Evolutionary conservation across 495 filamentous ascomycete genomes (phyloP).

Genomic region (Aspergillus sclerotioniger): DNA sequence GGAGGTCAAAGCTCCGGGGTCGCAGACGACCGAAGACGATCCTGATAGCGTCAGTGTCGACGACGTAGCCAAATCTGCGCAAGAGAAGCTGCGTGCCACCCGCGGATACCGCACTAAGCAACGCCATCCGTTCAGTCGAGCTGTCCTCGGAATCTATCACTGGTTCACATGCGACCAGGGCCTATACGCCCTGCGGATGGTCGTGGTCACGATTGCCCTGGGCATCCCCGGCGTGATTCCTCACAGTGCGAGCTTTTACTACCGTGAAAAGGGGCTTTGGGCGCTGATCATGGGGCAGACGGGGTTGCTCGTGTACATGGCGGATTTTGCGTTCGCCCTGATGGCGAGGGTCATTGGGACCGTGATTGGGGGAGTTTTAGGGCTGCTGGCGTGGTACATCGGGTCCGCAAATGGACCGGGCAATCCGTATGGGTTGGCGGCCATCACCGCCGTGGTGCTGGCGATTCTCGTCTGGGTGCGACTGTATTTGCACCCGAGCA

Average conservation of each 20-base stretch:
- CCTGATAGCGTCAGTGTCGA: conserved; percentile 13
- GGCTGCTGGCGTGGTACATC: conserved; percentile 47
- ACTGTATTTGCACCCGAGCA: conserved; percentile 29
- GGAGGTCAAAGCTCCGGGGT: conserved; percentile 16
- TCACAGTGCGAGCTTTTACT: conserved; percentile 42
- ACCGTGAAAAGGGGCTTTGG: conserved; percentile 46
- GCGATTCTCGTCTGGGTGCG: conserved; percentile 37
- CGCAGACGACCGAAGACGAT: conserved; percentile 13
- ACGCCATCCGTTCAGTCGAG: conserved; percentile 13
- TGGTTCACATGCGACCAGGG: conserved; percentile 31
- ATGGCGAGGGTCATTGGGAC: conserved; percentile 35
- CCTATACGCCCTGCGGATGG: conserved; percentile 38
- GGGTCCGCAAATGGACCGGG: conserved; percentile 41
- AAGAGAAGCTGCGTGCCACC: conserved; percentile 22
- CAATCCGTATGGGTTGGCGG: conserved; percentile 42
- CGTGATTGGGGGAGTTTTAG: conserved; percentile 37
- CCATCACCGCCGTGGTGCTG: conserved; percentile 35
- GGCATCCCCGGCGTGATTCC: conserved; percentile 39
- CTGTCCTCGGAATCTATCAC: conserved; percentile 23
- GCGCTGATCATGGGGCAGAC: conserved; percentile 48
- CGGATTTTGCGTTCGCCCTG: conserved; percentile 42
- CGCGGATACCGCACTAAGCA: conserved; percentile 19
- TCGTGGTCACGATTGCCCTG: conserved; percentile 42
- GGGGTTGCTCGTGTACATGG: conserved; percentile 42
- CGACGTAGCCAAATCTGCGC: conserved; percentile 19